These are phyloP conservation scores for Nannizziopsis barbatae DNA, from an alignment of 2,329 filamentous ascomycete genomes.

Conservation along the genomic window DNA sequence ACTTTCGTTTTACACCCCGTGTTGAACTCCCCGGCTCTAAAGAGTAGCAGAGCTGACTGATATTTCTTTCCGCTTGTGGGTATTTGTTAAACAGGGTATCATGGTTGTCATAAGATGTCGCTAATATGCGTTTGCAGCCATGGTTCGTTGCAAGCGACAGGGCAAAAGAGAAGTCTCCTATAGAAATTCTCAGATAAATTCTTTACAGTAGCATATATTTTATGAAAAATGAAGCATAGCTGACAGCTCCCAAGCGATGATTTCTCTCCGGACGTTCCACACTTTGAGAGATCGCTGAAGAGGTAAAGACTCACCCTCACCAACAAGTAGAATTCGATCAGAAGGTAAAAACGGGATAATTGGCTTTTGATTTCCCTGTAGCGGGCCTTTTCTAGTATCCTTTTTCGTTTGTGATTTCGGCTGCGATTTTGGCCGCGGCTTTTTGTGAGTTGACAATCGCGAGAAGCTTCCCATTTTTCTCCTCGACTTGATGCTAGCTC, in stretches of 20 bases:
- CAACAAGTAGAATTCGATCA: constrained; percentile 36
- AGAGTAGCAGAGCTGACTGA: constrained; percentile 32
- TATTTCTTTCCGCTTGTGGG: constrained; percentile 54
- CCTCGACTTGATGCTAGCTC: not conserved
- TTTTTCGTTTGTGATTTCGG: not conserved
- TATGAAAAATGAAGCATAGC: too few species aligned
- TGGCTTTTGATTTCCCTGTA: constrained; percentile 20
- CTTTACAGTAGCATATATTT: too few species aligned
- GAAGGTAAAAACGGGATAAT: constrained; percentile 32
- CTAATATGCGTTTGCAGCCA: constrained; percentile 31
- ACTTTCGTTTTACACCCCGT: constrained; percentile 17
- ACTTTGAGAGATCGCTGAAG: too few species aligned
- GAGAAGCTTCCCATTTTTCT: constrained; percentile 24
- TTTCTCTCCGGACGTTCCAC: too few species aligned
- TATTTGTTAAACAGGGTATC: constrained; percentile 56
- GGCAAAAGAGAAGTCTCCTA: constrained; percentile 41
- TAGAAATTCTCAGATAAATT: not conserved
- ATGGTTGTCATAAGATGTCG: constrained; percentile 37
- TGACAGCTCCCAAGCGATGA: too few species aligned
- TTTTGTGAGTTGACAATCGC: constrained; percentile 18
- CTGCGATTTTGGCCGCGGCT: constrained; percentile 2
- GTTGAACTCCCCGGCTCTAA: not conserved
- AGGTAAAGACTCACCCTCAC: constrained; percentile 31
- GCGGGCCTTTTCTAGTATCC: constrained; percentile 13
- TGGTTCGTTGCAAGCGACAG: constrained; percentile 34